Base-by-base conservation (phyloP, 306 rosid species). In the Castanea sativa region DNA sequence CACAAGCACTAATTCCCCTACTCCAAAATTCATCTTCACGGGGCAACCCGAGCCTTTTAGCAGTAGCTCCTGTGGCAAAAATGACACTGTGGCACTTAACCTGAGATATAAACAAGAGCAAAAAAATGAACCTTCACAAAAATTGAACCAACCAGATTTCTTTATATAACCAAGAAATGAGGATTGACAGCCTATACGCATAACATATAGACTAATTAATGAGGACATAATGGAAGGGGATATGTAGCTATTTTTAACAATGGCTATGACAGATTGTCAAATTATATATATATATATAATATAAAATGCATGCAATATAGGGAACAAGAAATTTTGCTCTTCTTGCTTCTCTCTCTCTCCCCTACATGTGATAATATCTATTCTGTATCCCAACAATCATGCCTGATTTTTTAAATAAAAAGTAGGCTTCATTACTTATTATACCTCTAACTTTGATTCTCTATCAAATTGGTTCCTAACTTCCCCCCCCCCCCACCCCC, bases 21-120 rank as follows among this genome's bases (percentile, higher is more conserved):
- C 98, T 94, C 98, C 98, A 94, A 87, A 94, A 94, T 79, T 94
- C 98, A 70, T 92, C 94, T 87, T 94, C 98, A 69, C 91, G 93
- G 53, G 98, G 98, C 78, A 94, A 82, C 82, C 89, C 76, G 55
- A 94, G 97, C 81, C 95, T 87, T 85, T 82, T 87, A 74, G 98
- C 97, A 43, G 97, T 91, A 14, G 98, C 98, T 80, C 98, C 98
- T 12, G 98, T 94, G 29, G 98, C 98, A 79, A 71, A 84, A 73
- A 94, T 91, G 61, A 94, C 30, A 82, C 92, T 83, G 71, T 92
- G 93, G 85, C 95, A 75, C 88, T 85, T 92, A 49, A 94, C 94
- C 97, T 94, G 92, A 88, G 85, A 81, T 61, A 55, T 56, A 60
- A 41, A 77, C 35, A 32, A 45, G 83, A 71, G 55, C 73, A 75